Evolutionary conservation across 768 basidiomycete genomes (phyloP), one percentile per base, ranked within the genome.

Genomic region (Boletus sp.): DNA sequence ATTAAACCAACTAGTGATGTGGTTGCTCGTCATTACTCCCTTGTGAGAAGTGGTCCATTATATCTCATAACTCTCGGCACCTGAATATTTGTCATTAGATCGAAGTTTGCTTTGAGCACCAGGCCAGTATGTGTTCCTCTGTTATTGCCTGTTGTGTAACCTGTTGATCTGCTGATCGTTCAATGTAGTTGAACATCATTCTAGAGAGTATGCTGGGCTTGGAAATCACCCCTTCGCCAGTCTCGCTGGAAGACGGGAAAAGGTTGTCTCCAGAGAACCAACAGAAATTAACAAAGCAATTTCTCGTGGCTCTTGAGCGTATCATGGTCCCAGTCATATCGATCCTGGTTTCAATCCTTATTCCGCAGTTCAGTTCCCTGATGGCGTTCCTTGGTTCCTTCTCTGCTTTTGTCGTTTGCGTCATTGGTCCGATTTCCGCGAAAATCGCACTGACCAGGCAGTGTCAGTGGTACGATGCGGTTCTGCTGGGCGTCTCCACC

Each of bases 301-400:
- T 74, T 39, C 59, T 84, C 51, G 70, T 79, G 30, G 68, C 76
- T 43, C 47, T 85, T 34, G 85, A 87, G 59, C 78, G 92, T 48
- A 70, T 84, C 25, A 58, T 73, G 48, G 69, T 93, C 41, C 82
- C 87, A 1, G 59, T 77, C 10, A 62, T 85, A 33, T 80, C 87
- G 23, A 84, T 91, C 13, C 67, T 70, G 32, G 82, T 87, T 25
- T 92, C 93, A 19, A 86, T 93, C 53, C 66, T 81, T 48, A 69
- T 94, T 21, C 93, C 93, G 6, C 81, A 89, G 50, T 95, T 95
- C 70, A 83, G 85, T 58, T 78, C 84, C 5, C 75, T 87, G 70
- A 93, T 94, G 89, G 90, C 92, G 1, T 90, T 97, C 69, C 75
- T 98, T 49, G 95, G 95, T 3, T 86, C 90, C n/a, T 92, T 93